phyloP scores from a whole-genome alignment of 768 basidiomycete species.

The Zangia roseola region DNA sequence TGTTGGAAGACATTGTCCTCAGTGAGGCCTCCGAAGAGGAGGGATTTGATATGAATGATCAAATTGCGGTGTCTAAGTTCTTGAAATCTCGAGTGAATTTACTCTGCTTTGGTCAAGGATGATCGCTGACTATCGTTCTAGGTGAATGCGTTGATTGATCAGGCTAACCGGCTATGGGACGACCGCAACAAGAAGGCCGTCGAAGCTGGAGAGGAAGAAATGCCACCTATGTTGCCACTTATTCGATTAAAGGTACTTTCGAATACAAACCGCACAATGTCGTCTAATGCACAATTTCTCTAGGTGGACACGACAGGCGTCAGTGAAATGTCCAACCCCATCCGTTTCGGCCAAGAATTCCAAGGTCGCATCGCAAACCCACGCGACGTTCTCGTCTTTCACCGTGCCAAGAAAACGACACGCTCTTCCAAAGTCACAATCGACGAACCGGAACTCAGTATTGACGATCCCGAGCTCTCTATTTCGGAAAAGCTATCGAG shows the following conservation, averaged over 20 bases:
- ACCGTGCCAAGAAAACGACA: constrained; percentile 66
- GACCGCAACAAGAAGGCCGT: constrained; percentile 39
- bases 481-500: constrained; percentile 74
- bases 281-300: not conserved
- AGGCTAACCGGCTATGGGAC: constrained; percentile 52
- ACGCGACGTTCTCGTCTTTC: constrained; percentile 88
- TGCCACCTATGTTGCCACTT: constrained; percentile 79
- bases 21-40: constrained; percentile 77
- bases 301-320: constrained; percentile 91
- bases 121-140: constrained; percentile 27
- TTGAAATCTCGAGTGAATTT: constrained; percentile 63
- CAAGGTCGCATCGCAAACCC: constrained; percentile 91
- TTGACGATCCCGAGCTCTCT: constrained; percentile 70
- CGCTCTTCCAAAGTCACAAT: constrained; percentile 55
- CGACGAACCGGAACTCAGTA: constrained; percentile 77
- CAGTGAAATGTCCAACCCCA: constrained; percentile 90
- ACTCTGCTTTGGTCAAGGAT: not conserved
- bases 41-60: constrained; percentile 73
- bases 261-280: not conserved
- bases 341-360: constrained; percentile 96
- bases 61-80: constrained; percentile 79
- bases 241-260: constrained; percentile 71
- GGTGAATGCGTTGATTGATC: constrained; percentile 77
- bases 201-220: constrained; percentile 58
- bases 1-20: constrained; percentile 78